These are phyloP conservation scores for Suzukiozyma palmioleophila DNA, from an alignment of 1,139 yeast genomes.

Conservation along the genomic window DNA sequence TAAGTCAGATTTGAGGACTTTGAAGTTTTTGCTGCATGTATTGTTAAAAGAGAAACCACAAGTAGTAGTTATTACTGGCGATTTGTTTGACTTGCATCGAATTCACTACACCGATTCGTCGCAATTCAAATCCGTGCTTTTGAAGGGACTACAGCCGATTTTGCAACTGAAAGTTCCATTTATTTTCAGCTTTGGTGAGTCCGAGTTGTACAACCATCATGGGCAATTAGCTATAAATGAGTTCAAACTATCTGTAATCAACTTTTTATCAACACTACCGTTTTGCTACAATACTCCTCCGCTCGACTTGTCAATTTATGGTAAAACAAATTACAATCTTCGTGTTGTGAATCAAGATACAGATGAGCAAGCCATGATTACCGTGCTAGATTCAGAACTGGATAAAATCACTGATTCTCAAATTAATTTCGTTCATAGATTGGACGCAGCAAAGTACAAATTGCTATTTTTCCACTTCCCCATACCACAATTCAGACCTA, in stretches of 20 bases:
- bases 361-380: conserved; percentile 21
- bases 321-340: conserved; percentile 35
- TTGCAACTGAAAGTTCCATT: conserved; percentile 27
- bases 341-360: conserved; percentile 14
- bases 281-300: conserved; percentile 30
- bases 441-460: conserved; percentile 21
- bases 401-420: conserved; percentile 29
- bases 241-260: conserved; percentile 11
- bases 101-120: conserved; percentile 6
- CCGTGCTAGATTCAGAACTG: conserved; percentile 32
- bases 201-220: conserved; percentile 12
- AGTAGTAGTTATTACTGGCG: conserved; percentile 40
- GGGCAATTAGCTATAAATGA: conserved; percentile 4
- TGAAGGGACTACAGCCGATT: conserved; percentile 35
- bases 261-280: conserved; percentile 31
- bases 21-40: conserved; percentile 24
- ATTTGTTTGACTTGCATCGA: conserved; percentile 24
- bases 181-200: conserved; percentile 40
- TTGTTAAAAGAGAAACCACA: conserved; percentile 29
- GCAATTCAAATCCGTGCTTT: conserved; percentile 31
- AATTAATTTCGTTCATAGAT: conserved; percentile 23
- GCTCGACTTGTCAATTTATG: conserved; percentile 18
- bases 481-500: conserved; percentile 48
- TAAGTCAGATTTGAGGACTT: conserved; percentile 26
- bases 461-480: conserved; percentile 49